Base-by-base conservation (phyloP, 805 yeast species). In the Yarrowia sp. region DNA sequence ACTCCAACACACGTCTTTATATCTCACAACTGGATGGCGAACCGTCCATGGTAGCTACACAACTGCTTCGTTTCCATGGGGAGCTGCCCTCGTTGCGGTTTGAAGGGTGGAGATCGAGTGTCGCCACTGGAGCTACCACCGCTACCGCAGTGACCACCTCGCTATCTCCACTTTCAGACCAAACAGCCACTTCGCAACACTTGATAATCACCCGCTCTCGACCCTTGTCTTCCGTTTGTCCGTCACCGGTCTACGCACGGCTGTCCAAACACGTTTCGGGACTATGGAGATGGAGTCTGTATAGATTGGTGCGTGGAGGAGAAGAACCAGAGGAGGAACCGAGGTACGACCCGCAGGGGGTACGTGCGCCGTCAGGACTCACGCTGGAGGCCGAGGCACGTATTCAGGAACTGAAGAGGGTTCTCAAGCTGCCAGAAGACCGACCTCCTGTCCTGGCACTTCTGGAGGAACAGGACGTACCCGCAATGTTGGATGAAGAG, bases 21-120 rank as follows among this genome's bases (percentile, higher is more conserved):
- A n/a, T 19, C 34, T 9, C 38, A 13, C 36, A 49, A 15, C n/a
- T 44, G 49, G 49, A 44, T 19, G 30, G 46, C 14, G 19, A 39
- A n/a, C 46, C 12, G 10, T 24, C 47, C 63, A 55, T 55, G 63
- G 47, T 55, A 40, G 63, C 63, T 55, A 24, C 63, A 55, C 63
- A 55, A 55, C 47, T 55, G 63, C 63, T 55, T 55, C 63, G 63
- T 14, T 55, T 55, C 47, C 63, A 55, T 55, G 63, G 63, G 39
- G 63, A 55, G 30, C 63, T 55, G 10, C 63, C 63, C 47, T 20
- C 30, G 24, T 13, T 55, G 24, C 47, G 24, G 15, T 55, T 55
- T 30, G 63, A 55, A n/a, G 30, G 47, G 24, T 55, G 63, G 63
- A 24, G 63, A 42, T 24, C 33, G 9, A 19, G 46, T 9, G 61